A percentile compares a stretch with the other conserved stretches of the same genome.
Conservation (phyloP, 768 basidiomycete species). For the Boletales sp. region DNA sequence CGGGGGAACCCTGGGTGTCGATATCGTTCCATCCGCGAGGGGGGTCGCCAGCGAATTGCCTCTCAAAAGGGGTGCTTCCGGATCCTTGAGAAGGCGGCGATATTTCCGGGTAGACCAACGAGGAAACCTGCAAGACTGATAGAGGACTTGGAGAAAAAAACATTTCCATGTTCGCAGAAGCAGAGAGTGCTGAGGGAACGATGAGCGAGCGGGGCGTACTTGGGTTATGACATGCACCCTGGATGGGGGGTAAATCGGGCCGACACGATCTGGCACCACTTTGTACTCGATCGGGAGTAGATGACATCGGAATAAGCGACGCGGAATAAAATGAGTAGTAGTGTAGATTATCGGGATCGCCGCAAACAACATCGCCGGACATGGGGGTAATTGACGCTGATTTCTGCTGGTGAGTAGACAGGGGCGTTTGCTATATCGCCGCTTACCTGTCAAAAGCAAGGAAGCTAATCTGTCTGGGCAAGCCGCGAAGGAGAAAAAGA, state of each 20-base stretch:
- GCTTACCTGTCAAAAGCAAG: constrained; percentile 16
- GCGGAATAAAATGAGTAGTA: constrained; percentile 5
- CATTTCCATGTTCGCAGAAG: constrained; percentile 7
- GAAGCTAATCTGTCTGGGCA: neutral
- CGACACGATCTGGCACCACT: neutral
- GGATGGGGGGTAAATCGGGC: neutral
- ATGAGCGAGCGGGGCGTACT: constrained; percentile 9
- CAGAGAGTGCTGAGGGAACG: constrained; percentile 12
- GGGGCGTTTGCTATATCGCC: neutral
- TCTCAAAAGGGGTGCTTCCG: constrained; percentile 27
- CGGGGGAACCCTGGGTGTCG: constrained; percentile 21
- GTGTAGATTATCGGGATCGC: constrained; percentile 10
- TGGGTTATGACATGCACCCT: neutral
- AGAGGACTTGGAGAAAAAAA: constrained; percentile 30
- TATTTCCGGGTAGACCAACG: constrained; percentile 19
- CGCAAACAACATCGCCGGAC: constrained; percentile 1
- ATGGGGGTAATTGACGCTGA: constrained; percentile 1
- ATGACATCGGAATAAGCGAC: constrained; percentile 4
- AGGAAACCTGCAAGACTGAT: constrained; percentile 12
- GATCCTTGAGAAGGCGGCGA: constrained; percentile 27
- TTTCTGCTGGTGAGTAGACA: neutral
- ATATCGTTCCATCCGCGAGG: constrained; percentile 16
- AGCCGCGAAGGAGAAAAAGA: neutral
- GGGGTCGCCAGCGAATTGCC: constrained; percentile 22
- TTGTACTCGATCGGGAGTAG: constrained; percentile 13